Percentiles rank a stretch among this genome's conserved stretches.
phyloP scores from a whole-genome alignment of 169 alveolate species.

The Plasmodium coatneyi region DNA sequence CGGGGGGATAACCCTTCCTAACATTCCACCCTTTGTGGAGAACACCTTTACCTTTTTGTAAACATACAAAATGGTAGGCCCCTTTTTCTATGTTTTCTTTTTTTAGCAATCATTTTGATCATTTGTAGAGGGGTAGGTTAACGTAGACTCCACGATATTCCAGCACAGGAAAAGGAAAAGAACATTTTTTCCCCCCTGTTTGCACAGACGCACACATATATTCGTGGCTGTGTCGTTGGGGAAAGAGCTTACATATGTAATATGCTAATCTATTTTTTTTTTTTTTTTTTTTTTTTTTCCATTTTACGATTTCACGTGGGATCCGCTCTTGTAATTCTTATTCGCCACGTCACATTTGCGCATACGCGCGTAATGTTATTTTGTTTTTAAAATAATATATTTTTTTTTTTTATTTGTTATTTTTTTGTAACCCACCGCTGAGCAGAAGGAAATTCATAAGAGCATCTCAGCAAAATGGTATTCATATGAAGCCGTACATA shows the following conservation, averaged over 20 bases:
- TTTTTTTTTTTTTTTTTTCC: background rate
- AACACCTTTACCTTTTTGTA: background rate
- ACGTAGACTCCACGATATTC: background rate
- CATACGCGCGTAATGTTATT: background rate
- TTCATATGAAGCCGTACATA: background rate
- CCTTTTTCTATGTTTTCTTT: background rate
- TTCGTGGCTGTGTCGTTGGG: background rate
- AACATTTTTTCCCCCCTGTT: background rate
- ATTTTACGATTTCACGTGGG: background rate
- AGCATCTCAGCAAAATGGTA: background rate
- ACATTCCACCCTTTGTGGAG: background rate
- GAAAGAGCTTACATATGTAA: background rate
- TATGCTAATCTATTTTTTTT: background rate
- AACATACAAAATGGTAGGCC: background rate
- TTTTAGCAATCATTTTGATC: background rate
- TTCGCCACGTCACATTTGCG: background rate
- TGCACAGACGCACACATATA: background rate
- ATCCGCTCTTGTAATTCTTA: background rate
- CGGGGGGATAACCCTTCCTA: background rate
- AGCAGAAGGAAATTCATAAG: background rate
- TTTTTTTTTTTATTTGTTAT: conserved; percentile 7
- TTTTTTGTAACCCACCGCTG: background rate
- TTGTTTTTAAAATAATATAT: too few relatives aligned
- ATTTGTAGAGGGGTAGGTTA: background rate
- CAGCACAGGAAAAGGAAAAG: background rate